A percentile compares a stretch with the other conserved stretches of the same genome.
Conservation (phyloP, 2,329 filamentous ascomycete species). For the Penicillium sp. region DNA sequence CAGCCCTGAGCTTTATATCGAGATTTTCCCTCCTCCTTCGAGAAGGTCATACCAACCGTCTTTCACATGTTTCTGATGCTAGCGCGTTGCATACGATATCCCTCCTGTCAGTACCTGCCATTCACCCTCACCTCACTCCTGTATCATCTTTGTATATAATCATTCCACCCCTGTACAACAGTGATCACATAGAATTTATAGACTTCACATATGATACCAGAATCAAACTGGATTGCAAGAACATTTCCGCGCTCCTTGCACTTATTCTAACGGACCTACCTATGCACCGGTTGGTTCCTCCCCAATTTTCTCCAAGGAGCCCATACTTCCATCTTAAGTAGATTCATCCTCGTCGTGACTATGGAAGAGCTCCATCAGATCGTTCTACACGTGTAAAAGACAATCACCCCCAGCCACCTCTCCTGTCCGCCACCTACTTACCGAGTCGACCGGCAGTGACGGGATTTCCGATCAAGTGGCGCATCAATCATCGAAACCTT, state of each 20-base stretch:
- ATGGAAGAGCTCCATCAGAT: no score
- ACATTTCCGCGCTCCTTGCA: neutral
- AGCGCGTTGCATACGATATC: constrained; percentile 24
- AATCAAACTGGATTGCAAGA: neutral
- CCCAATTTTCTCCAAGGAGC: no score
- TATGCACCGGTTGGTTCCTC: no score
- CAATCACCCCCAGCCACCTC: constrained; percentile 18
- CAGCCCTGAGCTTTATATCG: neutral
- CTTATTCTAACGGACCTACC: no score
- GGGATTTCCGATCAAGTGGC: neutral
- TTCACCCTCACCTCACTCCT: constrained; percentile 10
- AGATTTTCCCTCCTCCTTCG: neutral
- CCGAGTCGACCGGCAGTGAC: neutral
- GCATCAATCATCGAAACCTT: neutral
- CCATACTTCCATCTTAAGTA: no score
- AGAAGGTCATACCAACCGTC: neutral
- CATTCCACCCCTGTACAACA: constrained; percentile 12
- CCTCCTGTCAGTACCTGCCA: constrained; percentile 12
- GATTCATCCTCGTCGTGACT: no score
- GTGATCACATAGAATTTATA: constrained; percentile 17
- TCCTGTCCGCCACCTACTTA: constrained; percentile 33
- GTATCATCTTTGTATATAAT: constrained; percentile 19
- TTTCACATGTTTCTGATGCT: constrained; percentile 15
- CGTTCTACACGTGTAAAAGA: no score
- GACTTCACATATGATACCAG: constrained; percentile 1